A percentile compares a stretch with the other conserved stretches of the same genome.
Conservation (phyloP, 768 basidiomycete species). For the Panaeolus papilionaceus region DNA sequence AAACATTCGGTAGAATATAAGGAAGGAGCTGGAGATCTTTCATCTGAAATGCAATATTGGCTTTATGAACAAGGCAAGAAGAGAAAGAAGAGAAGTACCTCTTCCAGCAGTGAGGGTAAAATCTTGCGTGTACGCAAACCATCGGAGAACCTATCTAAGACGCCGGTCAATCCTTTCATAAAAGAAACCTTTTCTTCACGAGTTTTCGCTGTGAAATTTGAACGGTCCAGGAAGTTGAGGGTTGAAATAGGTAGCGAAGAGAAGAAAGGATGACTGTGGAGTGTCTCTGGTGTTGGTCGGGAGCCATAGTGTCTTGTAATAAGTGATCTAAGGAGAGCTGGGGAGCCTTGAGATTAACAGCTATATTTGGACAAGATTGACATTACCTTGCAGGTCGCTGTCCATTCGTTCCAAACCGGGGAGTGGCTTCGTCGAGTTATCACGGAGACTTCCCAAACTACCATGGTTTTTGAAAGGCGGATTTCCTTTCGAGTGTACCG, state of each 20-base stretch:
- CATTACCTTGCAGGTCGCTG: slow-evolving; percentile 70
- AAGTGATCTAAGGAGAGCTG: slow-evolving; percentile 81
- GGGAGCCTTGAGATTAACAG: background rate
- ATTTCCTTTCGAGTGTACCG: slow-evolving; percentile 87
- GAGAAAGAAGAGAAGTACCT: slow-evolving; percentile 53
- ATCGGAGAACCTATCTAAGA: slow-evolving; percentile 87
- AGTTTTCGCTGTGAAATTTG: slow-evolving; percentile 93
- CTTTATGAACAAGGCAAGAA: background rate
- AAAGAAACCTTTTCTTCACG: slow-evolving; percentile 96
- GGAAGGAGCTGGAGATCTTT: slow-evolving; percentile 94
- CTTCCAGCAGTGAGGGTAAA: slow-evolving; percentile 90
- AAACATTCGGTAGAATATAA: slow-evolving; percentile 95
- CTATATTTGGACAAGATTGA: slow-evolving; percentile 19
- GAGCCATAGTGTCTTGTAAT: slow-evolving; percentile 78
- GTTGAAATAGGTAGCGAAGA: slow-evolving; percentile 96
- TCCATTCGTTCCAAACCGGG: slow-evolving; percentile 72
- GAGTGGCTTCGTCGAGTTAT: slow-evolving; percentile 68
- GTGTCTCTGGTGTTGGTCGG: slow-evolving; percentile 78
- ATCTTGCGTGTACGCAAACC: slow-evolving; percentile 88
- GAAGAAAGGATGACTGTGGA: slow-evolving; percentile 91
- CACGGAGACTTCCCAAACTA: slow-evolving; percentile 71
- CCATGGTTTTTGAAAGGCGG: slow-evolving; percentile 90
- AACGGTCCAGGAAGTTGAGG: slow-evolving; percentile 93
- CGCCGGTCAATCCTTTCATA: slow-evolving; percentile 86
- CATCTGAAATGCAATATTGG: slow-evolving; percentile 57